Conservation (phyloP, 768 basidiomycete species). For the Mycena belliarum region DNA sequence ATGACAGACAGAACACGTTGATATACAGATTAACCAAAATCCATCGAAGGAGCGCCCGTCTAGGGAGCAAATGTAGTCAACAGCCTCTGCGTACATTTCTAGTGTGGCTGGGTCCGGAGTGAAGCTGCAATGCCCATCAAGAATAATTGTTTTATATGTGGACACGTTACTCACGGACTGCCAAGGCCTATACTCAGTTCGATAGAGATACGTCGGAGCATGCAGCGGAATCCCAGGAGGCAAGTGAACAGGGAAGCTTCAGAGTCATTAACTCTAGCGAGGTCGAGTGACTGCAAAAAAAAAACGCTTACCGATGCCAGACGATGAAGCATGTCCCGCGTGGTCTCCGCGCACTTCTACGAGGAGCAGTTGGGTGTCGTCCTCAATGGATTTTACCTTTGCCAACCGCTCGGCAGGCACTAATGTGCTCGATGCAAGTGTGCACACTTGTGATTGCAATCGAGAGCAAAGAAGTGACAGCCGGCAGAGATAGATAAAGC, state of each 20-base stretch:
- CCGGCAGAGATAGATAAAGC: conserved; percentile 22
- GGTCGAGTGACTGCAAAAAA: neutral
- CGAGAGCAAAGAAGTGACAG: conserved; percentile 20
- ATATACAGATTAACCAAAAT: conserved; percentile 24
- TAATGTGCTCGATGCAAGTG: conserved; percentile 15
- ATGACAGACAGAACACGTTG: neutral
- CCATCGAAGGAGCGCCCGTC: conserved; percentile 20
- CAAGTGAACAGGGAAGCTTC: conserved; percentile 23
- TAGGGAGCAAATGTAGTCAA: conserved; percentile 21
- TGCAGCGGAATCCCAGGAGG: conserved; percentile 24
- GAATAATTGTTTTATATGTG: neutral
- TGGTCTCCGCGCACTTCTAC: conserved; percentile 15
- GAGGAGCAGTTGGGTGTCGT: conserved; percentile 20
- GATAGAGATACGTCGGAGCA: conserved; percentile 24
- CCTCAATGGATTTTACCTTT: conserved; percentile 22
- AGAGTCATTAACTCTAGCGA: neutral
- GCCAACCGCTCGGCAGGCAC: conserved; percentile 18
- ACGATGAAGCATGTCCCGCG: conserved; percentile 8
- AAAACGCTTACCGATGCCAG: conserved; percentile 17
- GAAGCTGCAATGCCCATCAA: conserved; percentile 10
- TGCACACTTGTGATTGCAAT: conserved; percentile 24
- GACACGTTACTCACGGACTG: conserved; percentile 15
- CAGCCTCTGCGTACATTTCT: conserved; percentile 24
- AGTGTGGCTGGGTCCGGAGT: conserved; percentile 25
- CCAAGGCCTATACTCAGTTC: conserved; percentile 26